These are phyloP conservation scores for Beverwykella pulmonaria DNA, from an alignment of 495 filamentous ascomycete species.

Conservation along the genomic window DNA sequence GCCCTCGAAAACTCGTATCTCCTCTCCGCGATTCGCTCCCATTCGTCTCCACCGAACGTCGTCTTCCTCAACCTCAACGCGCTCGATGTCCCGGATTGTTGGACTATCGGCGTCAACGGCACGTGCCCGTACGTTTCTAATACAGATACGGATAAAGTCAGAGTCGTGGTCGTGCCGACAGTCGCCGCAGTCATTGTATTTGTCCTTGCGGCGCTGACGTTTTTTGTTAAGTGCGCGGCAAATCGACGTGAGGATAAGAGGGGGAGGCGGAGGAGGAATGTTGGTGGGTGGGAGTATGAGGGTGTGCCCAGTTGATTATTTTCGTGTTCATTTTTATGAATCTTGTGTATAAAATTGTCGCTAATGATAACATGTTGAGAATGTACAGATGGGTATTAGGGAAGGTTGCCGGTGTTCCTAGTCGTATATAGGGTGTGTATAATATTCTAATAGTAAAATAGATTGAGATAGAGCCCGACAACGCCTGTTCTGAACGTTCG, in stretches of 20 bases:
- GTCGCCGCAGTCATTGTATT: slow-evolving; percentile 63
- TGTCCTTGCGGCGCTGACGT: slow-evolving; percentile 59
- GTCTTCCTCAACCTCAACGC: slow-evolving; percentile 65
- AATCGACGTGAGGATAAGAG: slow-evolving; percentile 58
- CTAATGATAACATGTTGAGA: no score
- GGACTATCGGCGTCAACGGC: slow-evolving; percentile 57
- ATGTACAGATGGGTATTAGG: no score
- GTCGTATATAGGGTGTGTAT: no score
- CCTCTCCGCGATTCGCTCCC: slow-evolving; percentile 22
- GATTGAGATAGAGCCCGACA: no score
- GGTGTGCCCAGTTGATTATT: slow-evolving; percentile 54
- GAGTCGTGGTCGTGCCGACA: slow-evolving; percentile 60
- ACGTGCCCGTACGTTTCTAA: slow-evolving; percentile 58
- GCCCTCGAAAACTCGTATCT: slow-evolving; percentile 65
- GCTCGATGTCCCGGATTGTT: slow-evolving; percentile 58
- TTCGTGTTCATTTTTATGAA: neutral
- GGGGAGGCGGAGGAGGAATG: slow-evolving; percentile 54
- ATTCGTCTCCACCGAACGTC: neutral
- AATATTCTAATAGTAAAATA: no score
- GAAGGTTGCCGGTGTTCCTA: no score
- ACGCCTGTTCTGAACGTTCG: no score
- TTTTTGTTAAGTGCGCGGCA: slow-evolving; percentile 66
- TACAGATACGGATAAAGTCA: slow-evolving; percentile 47
- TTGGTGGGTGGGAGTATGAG: slow-evolving; percentile 67
- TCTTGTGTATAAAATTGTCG: no score